These are phyloP conservation scores for Arachnomyces sp. DNA, from an alignment of 2,329 filamentous ascomycete genomes.

Conservation along the genomic window DNA sequence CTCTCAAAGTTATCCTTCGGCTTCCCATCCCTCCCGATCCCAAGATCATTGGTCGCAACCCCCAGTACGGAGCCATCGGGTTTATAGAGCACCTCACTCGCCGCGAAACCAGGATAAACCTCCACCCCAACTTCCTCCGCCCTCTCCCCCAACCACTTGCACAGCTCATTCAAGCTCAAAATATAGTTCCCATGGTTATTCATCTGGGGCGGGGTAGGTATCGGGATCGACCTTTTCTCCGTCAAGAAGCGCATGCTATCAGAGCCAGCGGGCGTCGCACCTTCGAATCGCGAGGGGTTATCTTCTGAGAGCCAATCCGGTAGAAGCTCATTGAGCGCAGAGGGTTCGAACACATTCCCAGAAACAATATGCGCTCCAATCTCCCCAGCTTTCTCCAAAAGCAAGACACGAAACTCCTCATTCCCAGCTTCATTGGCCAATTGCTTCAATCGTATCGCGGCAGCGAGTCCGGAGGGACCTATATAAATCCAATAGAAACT, in stretches of 20 bases:
- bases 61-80: constrained; percentile 82
- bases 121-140: constrained; percentile 97
- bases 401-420: constrained; percentile 85
- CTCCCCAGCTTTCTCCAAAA: constrained; percentile 93
- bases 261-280: constrained; percentile 71
- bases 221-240: constrained; percentile 65
- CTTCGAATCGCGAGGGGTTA: constrained; percentile 80
- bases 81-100: constrained; percentile 83
- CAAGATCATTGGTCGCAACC: constrained; percentile 92
- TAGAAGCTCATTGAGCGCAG: constrained; percentile 78
- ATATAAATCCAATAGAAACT: constrained; percentile 1
- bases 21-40: constrained; percentile 71
- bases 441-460: constrained; percentile 92
- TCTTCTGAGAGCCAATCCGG: constrained; percentile 88
- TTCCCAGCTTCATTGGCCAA: constrained; percentile 90
- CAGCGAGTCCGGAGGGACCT: constrained; percentile 85
- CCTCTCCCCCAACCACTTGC: constrained; percentile 89
- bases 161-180: constrained; percentile 87
- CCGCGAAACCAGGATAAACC: constrained; percentile 92
- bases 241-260: constrained; percentile 96
- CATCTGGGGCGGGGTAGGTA: constrained; percentile 94
- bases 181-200: constrained; percentile 98
- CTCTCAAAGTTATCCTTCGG: constrained; percentile 88
- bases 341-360: constrained; percentile 88
- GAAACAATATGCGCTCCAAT: constrained; percentile 92